Base-by-base conservation (phyloP, 2,329 filamentous ascomycete species). In the Xylaria hypoxylon region DNA sequence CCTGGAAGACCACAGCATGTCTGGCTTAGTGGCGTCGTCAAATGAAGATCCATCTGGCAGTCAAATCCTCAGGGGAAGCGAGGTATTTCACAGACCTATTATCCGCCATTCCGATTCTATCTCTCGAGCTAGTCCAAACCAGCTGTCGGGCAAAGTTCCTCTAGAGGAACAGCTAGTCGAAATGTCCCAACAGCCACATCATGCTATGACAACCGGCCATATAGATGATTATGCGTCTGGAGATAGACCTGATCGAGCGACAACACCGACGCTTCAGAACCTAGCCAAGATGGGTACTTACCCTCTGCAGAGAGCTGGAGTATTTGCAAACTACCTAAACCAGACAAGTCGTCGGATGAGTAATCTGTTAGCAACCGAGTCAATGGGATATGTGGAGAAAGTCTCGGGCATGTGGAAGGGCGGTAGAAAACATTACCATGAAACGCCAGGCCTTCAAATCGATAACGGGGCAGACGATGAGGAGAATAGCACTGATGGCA, bases 341-440 rank as follows among this genome's bases (percentile, higher is more conserved):
- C 90, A 86, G 62, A 89, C 92, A 24, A 91, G 93, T 24, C 92
- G 92, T 71, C 89, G 89, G 38, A 92, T 98, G 89, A 93, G 92
- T 67, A 92, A 85, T 31, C 81, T 97, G 8, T 81, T 98, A 51
- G 92, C 95, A 6, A 93, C 91, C 0, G 94, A 97, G 77, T 96
- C 95, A 0, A 97, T 97, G 90, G 94, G 93, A 1, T 98, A 98
- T 76, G 91, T 97, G 35, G 94, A 96, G 76, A 98, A 97, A 78
- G 94, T 98, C 0, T 97, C 95, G 0, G 95, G 94, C 42, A 98
- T 98, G 92, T 96, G 96, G 89, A 92, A 94, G 71, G 96, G 96
- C 38, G 93, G 93, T 13, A 90, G 91, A 73, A 94, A 91, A 74
- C 95, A 98, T 79, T 99, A 98, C 74, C 89, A 91, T 56, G 91